Evolutionary conservation across 805 yeast species (phyloP), one percentile per base, ranked within the genome.

Genomic region (Yarrowia hollandica): DNA sequence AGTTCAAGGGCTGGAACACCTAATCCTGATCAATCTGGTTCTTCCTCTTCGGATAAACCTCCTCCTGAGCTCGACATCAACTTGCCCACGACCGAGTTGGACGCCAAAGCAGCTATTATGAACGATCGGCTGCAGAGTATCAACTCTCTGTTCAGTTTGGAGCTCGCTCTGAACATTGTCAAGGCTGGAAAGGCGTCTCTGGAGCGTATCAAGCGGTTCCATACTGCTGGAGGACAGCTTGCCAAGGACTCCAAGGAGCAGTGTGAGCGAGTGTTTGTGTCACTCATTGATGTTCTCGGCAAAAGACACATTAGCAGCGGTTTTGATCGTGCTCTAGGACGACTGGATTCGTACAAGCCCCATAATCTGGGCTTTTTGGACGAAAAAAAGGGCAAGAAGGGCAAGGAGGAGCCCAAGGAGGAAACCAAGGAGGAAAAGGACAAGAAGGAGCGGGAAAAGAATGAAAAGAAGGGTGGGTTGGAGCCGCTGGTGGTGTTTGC

Each of bases 401-500:
- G 38, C 7, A 33, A 31, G 22, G 63, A 57, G 8, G 63, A 61
- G 1, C 64, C 18, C 26, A 54, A 37, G 25, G 25, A 18, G 46
- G 59, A 31, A 14, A 11, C 30, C 10, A 3, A n/a, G 31, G 54
- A 46, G 19, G 25, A 30, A 5, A 30, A 31, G 26, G 30, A 30
- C 16, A 22, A 59, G 34, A 22, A 35, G 16, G 65, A 46, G 11
- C 34, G 41, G 26, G 42, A n/a, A 7, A 54, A 18, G 11, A 38
- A 48, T 22, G 42, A n/a, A 7, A 54, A 18, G 65, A 64, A 37
- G 52, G 61, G 22, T 30, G 42, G 16, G 70, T 74, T 2, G 85
- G 95, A 87, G 63, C 98, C 98, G 0, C 76, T 92, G 57, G 86
- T 86, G 0, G 82, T 88, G 42, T 92, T 94, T 66, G 86, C 95